A percentile compares a stretch with the other conserved stretches of the same genome.
phyloP scores from a whole-genome alignment of 106 monocot species.

The Allium cepa region DNA sequence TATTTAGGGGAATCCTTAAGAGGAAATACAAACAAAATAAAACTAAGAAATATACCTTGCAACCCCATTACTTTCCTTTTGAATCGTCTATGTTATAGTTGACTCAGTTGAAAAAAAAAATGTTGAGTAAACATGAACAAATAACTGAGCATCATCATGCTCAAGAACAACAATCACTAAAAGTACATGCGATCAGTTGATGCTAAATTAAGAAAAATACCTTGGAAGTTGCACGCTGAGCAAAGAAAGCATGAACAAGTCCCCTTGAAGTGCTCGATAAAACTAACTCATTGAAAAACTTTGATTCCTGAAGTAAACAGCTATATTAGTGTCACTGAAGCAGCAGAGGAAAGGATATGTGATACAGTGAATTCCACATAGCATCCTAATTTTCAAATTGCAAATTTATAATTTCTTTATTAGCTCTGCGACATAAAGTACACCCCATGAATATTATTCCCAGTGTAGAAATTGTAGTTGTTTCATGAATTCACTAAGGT shows the following conservation, averaged over 20 bases:
- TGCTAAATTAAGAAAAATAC: slow-evolving; percentile 24
- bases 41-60: neutral
- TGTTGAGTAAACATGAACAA: neutral
- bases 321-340: too few relatives aligned
- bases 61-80: too few relatives aligned
- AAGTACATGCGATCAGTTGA: neutral
- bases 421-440: too few relatives aligned
- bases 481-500: too few relatives aligned
- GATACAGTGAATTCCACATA: too few relatives aligned
- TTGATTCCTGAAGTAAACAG: slow-evolving; percentile 56
- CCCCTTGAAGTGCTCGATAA: slow-evolving; percentile 55
- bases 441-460: too few relatives aligned
- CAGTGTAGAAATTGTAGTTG: too few relatives aligned
- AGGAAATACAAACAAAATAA: neutral
- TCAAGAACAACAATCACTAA: neutral
- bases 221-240: slow-evolving; percentile 87
- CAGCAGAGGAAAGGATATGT: too few relatives aligned
- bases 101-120: neutral
- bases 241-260: slow-evolving; percentile 83
- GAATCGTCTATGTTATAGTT: neutral
- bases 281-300: slow-evolving; percentile 70
- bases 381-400: too few relatives aligned
- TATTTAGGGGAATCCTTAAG: too few relatives aligned
- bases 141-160: neutral
- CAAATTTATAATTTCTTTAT: too few relatives aligned